Percentiles rank a stretch among this genome's conserved stretches.
Evolutionary conservation across 768 basidiomycete species (phyloP).

Genomic region (Termitomyces titanicus): DNA sequence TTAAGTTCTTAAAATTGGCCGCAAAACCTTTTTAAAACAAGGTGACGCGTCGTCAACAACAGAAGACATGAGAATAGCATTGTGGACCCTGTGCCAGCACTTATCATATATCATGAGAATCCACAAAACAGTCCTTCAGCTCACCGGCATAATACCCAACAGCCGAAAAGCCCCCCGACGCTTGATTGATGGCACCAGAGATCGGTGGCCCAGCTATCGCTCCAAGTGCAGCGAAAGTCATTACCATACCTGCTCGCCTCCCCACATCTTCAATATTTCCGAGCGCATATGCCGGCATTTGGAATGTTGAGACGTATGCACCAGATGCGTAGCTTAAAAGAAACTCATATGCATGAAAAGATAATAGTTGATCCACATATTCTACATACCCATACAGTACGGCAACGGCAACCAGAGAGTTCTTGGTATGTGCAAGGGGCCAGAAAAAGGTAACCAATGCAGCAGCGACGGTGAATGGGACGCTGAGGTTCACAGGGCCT

Average conservation of each 20-base stretch:
- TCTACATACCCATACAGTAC: conserved; percentile 53
- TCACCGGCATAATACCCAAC: conserved; percentile 52
- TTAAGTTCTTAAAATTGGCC: conserved; percentile 35
- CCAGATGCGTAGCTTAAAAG: conserved; percentile 42
- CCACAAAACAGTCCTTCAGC: neutral
- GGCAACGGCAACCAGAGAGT: conserved; percentile 41
- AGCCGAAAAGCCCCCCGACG: conserved; percentile 39
- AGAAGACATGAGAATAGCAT: conserved; percentile 39
- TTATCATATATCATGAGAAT: neutral
- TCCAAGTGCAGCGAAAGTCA: conserved; percentile 50
- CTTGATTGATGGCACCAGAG: conserved; percentile 51
- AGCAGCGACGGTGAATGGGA: conserved; percentile 45
- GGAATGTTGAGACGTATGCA: conserved; percentile 43
- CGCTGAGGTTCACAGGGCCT: conserved; percentile 60
- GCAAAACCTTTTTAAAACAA: conserved; percentile 34
- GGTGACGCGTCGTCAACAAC: conserved; percentile 34
- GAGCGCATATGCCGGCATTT: conserved; percentile 44
- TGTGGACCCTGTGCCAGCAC: conserved; percentile 14
- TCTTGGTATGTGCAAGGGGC: conserved; percentile 49
- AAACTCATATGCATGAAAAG: neutral
- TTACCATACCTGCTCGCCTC: conserved; percentile 50
- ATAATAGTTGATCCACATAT: neutral
- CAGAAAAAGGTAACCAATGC: conserved; percentile 55
- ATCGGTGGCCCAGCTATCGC: conserved; percentile 60
- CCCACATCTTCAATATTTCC: conserved; percentile 54